A percentile compares a stretch with the other conserved stretches of the same genome.
phyloP scores from a whole-genome alignment of 1,284 basidiomycete genomes.

The Amylostereum areolatum region DNA sequence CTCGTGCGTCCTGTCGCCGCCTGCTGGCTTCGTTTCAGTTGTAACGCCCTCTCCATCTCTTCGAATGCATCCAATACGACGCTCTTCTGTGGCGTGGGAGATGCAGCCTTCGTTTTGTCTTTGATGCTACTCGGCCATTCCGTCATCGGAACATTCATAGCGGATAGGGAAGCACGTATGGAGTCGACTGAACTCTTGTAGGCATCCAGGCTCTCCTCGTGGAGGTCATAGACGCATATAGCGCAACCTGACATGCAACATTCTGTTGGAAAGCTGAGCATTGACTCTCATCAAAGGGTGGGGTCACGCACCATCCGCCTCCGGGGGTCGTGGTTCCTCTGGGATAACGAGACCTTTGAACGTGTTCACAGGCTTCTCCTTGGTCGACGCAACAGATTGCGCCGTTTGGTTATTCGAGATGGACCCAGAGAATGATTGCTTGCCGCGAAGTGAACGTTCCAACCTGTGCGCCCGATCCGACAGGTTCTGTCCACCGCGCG shows the following conservation, averaged over 20 bases:
- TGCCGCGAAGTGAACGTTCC: slow-evolving; percentile 47
- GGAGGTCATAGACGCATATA: slow-evolving; percentile 83
- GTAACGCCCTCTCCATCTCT: slow-evolving; percentile 53
- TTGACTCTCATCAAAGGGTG: neutral
- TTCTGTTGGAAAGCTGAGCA: slow-evolving; percentile 37
- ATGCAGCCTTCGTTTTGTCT: neutral
- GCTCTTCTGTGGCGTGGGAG: slow-evolving; percentile 3
- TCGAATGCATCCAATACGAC: slow-evolving; percentile 54
- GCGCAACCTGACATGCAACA: slow-evolving; percentile 93
- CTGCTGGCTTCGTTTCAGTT: slow-evolving; percentile 33
- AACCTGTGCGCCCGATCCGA: slow-evolving; percentile 47
- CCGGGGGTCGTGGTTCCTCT: slow-evolving; percentile 51
- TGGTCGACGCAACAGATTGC: neutral
- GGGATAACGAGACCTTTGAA: slow-evolving; percentile 58
- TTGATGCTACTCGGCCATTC: slow-evolving; percentile 61
- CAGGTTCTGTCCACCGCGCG: slow-evolving; percentile 40
- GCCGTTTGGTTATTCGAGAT: slow-evolving; percentile 17
- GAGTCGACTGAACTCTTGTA: slow-evolving; percentile 53
- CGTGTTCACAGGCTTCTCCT: slow-evolving; percentile 17
- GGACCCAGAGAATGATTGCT: slow-evolving; percentile 28
- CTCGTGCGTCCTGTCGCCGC: slow-evolving; percentile 21
- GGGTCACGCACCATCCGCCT: slow-evolving; percentile 50
- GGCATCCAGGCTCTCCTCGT: slow-evolving; percentile 68
- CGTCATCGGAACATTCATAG: slow-evolving; percentile 42
- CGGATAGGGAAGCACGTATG: slow-evolving; percentile 45